phyloP scores from a whole-genome alignment of 192 early-diverging fungal species.

The Allomyces macrogynus region DNA sequence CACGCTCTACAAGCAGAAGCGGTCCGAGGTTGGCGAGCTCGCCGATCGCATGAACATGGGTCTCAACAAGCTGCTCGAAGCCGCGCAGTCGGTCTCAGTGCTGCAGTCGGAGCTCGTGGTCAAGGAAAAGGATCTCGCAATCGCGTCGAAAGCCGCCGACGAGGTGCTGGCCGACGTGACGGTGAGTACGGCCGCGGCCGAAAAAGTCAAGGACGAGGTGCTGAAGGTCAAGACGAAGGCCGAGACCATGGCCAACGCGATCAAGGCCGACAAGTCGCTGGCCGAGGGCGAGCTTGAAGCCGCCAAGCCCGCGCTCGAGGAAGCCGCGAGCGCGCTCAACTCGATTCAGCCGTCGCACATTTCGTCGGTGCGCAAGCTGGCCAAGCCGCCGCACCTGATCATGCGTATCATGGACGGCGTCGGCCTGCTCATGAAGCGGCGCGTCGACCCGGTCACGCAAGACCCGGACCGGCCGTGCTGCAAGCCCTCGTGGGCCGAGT shows the following conservation, averaged over 20 bases:
- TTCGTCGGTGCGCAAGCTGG: conserved; percentile 89
- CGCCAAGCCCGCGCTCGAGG: conserved; percentile 86
- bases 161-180: conserved; percentile 92
- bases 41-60: conserved; percentile 96
- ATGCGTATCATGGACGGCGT: conserved; percentile 95
- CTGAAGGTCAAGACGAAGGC: conserved; percentile 55
- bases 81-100: conserved; percentile 85
- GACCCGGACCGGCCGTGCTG: conserved; percentile 37
- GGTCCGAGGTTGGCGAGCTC: conserved; percentile 86
- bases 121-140: conserved; percentile 65
- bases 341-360: conserved; percentile 92
- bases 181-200: conserved; percentile 77
- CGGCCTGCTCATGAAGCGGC: conserved; percentile 76
- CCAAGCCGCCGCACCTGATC: conserved; percentile 85
- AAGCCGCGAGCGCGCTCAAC: conserved; percentile 81
- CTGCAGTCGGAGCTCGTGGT: conserved; percentile 64
- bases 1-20: conserved; percentile 72
- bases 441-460: conserved; percentile 35
- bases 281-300: conserved; percentile 80
- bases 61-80: conserved; percentile 82
- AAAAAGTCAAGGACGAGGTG: conserved; percentile 66
- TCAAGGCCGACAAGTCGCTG: conserved; percentile 50
- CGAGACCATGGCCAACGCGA: conserved; percentile 43
- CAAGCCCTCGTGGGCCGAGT: conserved; percentile 68
- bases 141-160: conserved; percentile 74